Evolutionary conservation across 2,329 filamentous ascomycete species (phyloP).

Genomic region (Fusarium albosuccineum): DNA sequence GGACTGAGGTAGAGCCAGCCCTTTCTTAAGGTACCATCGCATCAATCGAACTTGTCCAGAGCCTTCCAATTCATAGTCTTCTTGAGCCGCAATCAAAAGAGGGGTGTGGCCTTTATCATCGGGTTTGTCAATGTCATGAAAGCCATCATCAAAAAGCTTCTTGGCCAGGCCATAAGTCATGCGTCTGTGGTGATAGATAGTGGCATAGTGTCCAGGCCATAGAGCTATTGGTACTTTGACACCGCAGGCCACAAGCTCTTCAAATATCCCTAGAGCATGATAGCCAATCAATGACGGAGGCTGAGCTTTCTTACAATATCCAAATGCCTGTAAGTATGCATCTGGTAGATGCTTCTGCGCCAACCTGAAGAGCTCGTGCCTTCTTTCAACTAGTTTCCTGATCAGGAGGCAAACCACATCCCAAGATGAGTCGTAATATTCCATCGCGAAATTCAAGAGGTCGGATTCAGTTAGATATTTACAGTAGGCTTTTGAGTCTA

Average conservation of each 20-base stretch:
- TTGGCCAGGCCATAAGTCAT: not conserved
- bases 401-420: not conserved
- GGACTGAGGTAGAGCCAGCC: not conserved
- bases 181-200: not conserved
- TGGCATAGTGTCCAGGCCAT: not conserved
- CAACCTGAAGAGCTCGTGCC: not conserved
- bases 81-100: not conserved
- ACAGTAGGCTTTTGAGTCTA: too few species aligned
- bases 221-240: not conserved
- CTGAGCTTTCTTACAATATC: not conserved
- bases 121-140: not conserved
- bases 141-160: not conserved
- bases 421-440: not conserved
- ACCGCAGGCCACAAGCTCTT: not conserved
- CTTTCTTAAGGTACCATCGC: not conserved
- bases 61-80: accelerated
- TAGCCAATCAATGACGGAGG: not conserved
- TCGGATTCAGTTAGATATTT: too few species aligned
- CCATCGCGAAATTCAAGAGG: not conserved
- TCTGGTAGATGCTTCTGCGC: not conserved
- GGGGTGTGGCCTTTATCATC: not conserved
- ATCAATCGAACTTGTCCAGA: accelerated
- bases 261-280: not conserved
- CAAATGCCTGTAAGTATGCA: not conserved
- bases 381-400: not conserved